These are phyloP conservation scores for Ceratocystis smalleyi DNA, from an alignment of 2,329 filamentous ascomycete genomes.

Conservation along the genomic window DNA sequence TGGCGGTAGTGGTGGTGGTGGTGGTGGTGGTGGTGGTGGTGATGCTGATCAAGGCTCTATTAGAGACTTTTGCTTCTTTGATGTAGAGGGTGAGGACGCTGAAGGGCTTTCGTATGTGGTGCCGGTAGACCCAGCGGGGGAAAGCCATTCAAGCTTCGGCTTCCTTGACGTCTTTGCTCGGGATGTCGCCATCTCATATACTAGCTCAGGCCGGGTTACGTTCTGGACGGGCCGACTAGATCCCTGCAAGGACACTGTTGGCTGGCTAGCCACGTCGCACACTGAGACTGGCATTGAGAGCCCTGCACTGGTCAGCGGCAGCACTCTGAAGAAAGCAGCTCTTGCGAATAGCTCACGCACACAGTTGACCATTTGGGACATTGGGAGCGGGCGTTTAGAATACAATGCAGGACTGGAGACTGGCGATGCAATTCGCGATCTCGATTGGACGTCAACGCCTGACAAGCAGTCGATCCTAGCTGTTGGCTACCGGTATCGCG, in stretches of 20 bases:
- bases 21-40: not conserved
- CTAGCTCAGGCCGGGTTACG: slow-evolving; percentile 53
- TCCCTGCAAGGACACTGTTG: slow-evolving; percentile 40
- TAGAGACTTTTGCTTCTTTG: slow-evolving; percentile 54
- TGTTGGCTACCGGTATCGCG: slow-evolving; percentile 78
- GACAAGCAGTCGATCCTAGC: slow-evolving; percentile 79
- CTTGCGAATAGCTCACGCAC: slow-evolving; percentile 60
- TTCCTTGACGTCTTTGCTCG: slow-evolving; percentile 76
- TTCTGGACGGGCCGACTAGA: slow-evolving; percentile 77
- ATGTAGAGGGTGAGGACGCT: slow-evolving; percentile 42
- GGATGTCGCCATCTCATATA: slow-evolving; percentile 78
- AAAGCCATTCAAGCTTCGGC: slow-evolving; percentile 52
- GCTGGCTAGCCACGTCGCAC: slow-evolving; percentile 69
- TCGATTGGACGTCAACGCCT: slow-evolving; percentile 88
- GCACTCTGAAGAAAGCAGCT: slow-evolving; percentile 72
- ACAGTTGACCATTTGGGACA: slow-evolving; percentile 80
- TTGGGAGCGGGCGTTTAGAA: slow-evolving; percentile 64
- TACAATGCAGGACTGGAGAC: slow-evolving; percentile 60
- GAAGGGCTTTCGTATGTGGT: slow-evolving; percentile 52
- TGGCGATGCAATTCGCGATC: slow-evolving; percentile 62
- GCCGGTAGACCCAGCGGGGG: slow-evolving; percentile 75
- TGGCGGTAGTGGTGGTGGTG: slow-evolving; percentile 2
- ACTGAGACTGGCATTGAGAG: slow-evolving; percentile 62
- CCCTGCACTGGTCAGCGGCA: slow-evolving; percentile 67
- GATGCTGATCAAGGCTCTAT: slow-evolving; percentile 26